These are phyloP conservation scores for Chenopodium quinoa DNA, from an alignment of 148 eudicot genomes.

Conservation along the genomic window DNA sequence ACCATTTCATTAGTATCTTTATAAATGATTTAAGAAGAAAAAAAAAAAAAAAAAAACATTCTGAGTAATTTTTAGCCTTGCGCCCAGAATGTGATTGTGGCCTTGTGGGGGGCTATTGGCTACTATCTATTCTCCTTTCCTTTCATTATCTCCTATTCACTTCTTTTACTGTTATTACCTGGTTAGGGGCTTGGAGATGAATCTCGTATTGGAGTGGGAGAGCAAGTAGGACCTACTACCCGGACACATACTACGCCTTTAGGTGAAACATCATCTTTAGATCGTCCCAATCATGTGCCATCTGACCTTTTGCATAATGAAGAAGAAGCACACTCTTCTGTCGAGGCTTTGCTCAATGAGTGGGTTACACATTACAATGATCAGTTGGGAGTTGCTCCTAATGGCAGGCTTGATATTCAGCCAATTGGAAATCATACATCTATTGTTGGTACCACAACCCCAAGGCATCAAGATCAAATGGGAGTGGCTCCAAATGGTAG, in stretches of 20 bases:
- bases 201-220: conserved; percentile 22
- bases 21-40: no score
- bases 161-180: neutral
- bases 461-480: conserved; percentile 11
- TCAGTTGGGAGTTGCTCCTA: conserved; percentile 26
- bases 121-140: neutral
- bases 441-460: no score
- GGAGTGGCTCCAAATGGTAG: conserved; percentile 24
- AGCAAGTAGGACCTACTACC: conserved; percentile 12
- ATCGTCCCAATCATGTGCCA: conserved; percentile 15
- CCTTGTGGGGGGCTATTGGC: neutral
- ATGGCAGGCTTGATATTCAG: conserved; percentile 20
- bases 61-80: no score
- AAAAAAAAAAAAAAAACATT: no score
- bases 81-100: neutral
- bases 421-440: neutral
- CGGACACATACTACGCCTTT: conserved; percentile 15
- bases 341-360: conserved; percentile 13
- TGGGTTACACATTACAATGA: conserved; percentile 14
- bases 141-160: neutral
- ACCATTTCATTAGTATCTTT: no score
- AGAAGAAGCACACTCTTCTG: conserved; percentile 10
- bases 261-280: conserved; percentile 25
- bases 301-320: conserved; percentile 8
- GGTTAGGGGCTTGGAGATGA: conserved; percentile 26